Conservation (phyloP, 225 moss, liverwort and hornwort species). For the Physcomitrellopsis africana region DNA sequence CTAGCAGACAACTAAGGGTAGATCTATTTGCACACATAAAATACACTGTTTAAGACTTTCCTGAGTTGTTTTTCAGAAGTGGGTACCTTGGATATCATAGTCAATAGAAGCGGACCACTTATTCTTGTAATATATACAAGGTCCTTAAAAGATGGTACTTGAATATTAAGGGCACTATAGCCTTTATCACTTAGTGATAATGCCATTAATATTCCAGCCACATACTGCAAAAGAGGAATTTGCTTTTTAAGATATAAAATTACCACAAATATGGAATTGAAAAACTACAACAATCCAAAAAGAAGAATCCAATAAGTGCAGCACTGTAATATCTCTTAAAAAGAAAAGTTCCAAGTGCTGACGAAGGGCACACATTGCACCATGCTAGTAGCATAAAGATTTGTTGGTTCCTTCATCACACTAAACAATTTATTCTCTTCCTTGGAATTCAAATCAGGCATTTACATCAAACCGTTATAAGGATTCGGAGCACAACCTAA, state of each 20-base stretch:
- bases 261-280: background rate
- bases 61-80: conserved; percentile 20
- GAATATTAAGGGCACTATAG: conserved; percentile 75
- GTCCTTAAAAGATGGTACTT: conserved; percentile 56
- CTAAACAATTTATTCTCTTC: background rate
- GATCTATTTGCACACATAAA: background rate
- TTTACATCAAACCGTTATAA: background rate
- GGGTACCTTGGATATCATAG: conserved; percentile 88
- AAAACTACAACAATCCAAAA: background rate
- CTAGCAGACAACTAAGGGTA: background rate
- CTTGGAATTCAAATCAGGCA: background rate
- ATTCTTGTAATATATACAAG: conserved; percentile 63
- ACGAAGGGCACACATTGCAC: background rate
- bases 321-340: background rate
- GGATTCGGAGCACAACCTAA: conserved; percentile 6
- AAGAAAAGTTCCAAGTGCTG: background rate
- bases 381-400: background rate
- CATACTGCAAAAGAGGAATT: conserved; percentile 55
- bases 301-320: background rate
- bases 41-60: too few relatives aligned
- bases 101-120: conserved; percentile 78
- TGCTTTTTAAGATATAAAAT: background rate
- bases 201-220: conserved; percentile 77
- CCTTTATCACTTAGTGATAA: conserved; percentile 71
- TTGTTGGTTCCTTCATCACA: background rate